phyloP scores from a whole-genome alignment of 352 stramenopile species.

The Pythium insidiosum region DNA sequence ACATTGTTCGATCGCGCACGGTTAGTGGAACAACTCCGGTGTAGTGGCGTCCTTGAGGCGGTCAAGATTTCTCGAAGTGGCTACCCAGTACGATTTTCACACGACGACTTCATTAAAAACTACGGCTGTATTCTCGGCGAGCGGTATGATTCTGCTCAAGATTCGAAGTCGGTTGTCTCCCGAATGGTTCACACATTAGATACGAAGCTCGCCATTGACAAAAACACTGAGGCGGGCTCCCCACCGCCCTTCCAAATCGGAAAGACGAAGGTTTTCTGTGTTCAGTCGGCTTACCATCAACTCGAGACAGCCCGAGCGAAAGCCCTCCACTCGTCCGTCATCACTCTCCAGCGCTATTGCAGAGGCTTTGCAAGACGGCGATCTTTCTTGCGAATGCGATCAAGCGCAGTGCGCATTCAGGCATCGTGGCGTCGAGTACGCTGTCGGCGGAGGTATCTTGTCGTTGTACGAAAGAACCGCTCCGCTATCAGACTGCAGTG shows the following conservation, averaged over 20 bases:
- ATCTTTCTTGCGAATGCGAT: slow-evolving; percentile 39
- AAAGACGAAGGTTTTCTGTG: slow-evolving; percentile 77
- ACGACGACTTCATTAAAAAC: slow-evolving; percentile 88
- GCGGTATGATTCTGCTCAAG: slow-evolving; percentile 26
- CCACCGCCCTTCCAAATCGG: slow-evolving; percentile 69
- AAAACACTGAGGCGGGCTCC: slow-evolving; percentile 9
- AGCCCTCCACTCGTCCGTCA: slow-evolving; percentile 61
- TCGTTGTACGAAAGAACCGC: slow-evolving; percentile 25
- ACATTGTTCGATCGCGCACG: slow-evolving; percentile 54
- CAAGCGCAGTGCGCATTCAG: slow-evolving; percentile 45
- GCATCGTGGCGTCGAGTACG: slow-evolving; percentile 35
- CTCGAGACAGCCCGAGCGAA: slow-evolving; percentile 51
- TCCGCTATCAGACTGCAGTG: slow-evolving; percentile 47
- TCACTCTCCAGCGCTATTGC: slow-evolving; percentile 70
- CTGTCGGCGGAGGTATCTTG: slow-evolving; percentile 38
- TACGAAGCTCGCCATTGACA: slow-evolving; percentile 23
- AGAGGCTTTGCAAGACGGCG: slow-evolving; percentile 43
- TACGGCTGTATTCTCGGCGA: slow-evolving; percentile 64
- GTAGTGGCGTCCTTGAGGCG: slow-evolving; percentile 82
- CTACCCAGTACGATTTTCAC: slow-evolving; percentile 93
- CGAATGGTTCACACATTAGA: slow-evolving; percentile 38
- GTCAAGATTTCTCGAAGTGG: slow-evolving; percentile 85
- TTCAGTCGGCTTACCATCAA: slow-evolving; percentile 58
- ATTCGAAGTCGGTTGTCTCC: slow-evolving; percentile 39
- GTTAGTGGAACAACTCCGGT: slow-evolving; percentile 79